phyloP scores from a whole-genome alignment of 1,139 yeast species.

The Pichia inconspicua region DNA sequence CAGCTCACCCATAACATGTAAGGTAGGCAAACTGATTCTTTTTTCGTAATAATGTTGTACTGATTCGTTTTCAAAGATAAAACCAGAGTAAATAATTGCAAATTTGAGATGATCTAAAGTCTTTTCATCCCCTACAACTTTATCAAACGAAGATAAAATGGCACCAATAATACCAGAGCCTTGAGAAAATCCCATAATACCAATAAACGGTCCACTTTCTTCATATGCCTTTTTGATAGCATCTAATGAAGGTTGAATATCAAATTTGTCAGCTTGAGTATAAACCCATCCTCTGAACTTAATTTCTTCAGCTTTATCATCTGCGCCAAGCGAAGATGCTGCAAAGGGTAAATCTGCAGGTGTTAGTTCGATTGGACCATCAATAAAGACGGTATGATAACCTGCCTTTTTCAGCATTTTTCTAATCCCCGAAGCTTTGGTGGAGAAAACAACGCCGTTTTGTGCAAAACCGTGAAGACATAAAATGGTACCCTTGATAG shows the following conservation, averaged over 20 bases:
- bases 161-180: conserved; percentile 82
- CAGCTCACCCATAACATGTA: conserved; percentile 79
- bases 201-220: conserved; percentile 79
- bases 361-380: conserved; percentile 62
- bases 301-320: conserved; percentile 35
- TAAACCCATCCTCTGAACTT: conserved; percentile 54
- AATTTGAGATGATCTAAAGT: conserved; percentile 43
- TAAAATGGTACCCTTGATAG: conserved; percentile 25
- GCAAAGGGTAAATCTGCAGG: conserved; percentile 66
- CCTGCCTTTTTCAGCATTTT: conserved; percentile 60
- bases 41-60: conserved; percentile 44
- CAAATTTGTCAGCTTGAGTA: conserved; percentile 30
- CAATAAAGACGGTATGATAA: conserved; percentile 65
- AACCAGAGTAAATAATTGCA: conserved; percentile 72
- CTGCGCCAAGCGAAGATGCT: conserved; percentile 24
- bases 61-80: conserved; percentile 48
- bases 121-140: conserved; percentile 25
- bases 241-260: conserved; percentile 38
- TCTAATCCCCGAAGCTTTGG: conserved; percentile 72
- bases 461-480: conserved; percentile 40
- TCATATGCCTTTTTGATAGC: conserved; percentile 50
- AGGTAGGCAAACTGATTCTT: conserved; percentile 44
- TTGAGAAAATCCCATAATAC: conserved; percentile 85
- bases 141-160: conserved; percentile 36
- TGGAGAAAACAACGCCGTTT: conserved; percentile 66